Evolutionary conservation across 257 asterid species (phyloP).

Genomic region (Solanum sejunctum): DNA sequence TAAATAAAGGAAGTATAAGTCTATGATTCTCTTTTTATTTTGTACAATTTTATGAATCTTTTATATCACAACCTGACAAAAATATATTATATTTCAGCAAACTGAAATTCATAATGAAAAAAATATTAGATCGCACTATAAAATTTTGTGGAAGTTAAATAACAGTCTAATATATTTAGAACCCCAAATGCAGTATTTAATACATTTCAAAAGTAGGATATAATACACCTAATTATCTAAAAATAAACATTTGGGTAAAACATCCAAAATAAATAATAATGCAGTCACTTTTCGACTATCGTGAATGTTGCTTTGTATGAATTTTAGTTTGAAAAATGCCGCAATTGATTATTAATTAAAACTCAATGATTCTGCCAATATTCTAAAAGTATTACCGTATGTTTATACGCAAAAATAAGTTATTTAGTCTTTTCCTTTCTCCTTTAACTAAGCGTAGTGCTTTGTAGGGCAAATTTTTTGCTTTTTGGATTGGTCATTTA

Average conservation of each 20-base stretch:
- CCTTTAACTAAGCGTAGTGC: background rate
- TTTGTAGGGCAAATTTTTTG: slow-evolving; percentile 1
- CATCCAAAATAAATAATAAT: too few species aligned
- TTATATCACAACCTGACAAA: too few species aligned
- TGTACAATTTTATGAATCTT: too few species aligned
- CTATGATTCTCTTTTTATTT: too few species aligned
- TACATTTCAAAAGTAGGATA: background rate
- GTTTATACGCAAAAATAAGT: background rate
- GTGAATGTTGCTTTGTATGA: background rate
- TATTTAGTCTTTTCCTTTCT: background rate
- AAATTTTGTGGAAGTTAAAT: too few species aligned
- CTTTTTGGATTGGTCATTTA: slow-evolving; percentile 13
- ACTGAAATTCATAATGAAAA: background rate
- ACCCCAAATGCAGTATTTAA: background rate
- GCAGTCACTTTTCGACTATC: too few species aligned
- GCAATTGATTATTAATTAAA: background rate
- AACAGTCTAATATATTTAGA: background rate
- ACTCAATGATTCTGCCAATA: background rate
- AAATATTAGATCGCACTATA: background rate
- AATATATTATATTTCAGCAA: too few species aligned
- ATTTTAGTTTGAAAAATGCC: background rate
- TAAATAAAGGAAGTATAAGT: too few species aligned
- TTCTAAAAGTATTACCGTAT: background rate
- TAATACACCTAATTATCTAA: background rate
- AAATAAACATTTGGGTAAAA: background rate